A percentile compares a stretch with the other conserved stretches of the same genome.
Conservation (phyloP, 768 basidiomycete species). For the Rhizopogon vesiculosus region DNA sequence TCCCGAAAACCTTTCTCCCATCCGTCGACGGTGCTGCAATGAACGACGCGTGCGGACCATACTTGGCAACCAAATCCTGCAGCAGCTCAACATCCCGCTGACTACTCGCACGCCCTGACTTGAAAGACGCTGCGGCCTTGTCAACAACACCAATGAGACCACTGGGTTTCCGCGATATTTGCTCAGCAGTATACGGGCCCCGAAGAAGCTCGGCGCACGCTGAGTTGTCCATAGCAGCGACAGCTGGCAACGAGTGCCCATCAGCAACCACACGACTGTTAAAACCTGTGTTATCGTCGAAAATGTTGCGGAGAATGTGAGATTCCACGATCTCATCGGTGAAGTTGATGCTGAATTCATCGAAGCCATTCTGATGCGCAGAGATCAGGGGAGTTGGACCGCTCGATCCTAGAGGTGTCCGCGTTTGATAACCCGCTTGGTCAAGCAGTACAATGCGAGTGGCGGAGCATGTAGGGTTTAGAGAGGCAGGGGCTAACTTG, state of each 20-base stretch:
- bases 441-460: constrained; percentile 53
- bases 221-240: constrained; percentile 50
- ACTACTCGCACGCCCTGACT: constrained; percentile 45
- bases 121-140: constrained; percentile 45
- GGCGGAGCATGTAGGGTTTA: constrained; percentile 32
- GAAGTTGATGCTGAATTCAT: constrained; percentile 61
- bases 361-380: constrained; percentile 52
- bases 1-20: constrained; percentile 41
- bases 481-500: constrained; percentile 42
- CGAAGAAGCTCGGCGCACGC: constrained; percentile 56
- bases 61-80: constrained; percentile 43
- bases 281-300: constrained; percentile 44
- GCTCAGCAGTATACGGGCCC: constrained; percentile 43
- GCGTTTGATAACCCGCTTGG: constrained; percentile 53
- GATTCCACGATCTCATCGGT: constrained; percentile 56
- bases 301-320: constrained; percentile 45
- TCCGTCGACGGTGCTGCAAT: constrained; percentile 26
- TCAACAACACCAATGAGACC: constrained; percentile 53
- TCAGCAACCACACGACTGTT: constrained; percentile 45
- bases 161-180: constrained; percentile 46
- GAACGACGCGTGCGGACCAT: constrained; percentile 50
- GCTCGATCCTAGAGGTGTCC: constrained; percentile 36
- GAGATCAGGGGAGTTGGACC: constrained; percentile 48
- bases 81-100: constrained; percentile 47
- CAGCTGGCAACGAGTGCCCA: constrained; percentile 44